phyloP scores from a whole-genome alignment of 768 basidiomycete species.

The Termitomyces bulborhizus region DNA sequence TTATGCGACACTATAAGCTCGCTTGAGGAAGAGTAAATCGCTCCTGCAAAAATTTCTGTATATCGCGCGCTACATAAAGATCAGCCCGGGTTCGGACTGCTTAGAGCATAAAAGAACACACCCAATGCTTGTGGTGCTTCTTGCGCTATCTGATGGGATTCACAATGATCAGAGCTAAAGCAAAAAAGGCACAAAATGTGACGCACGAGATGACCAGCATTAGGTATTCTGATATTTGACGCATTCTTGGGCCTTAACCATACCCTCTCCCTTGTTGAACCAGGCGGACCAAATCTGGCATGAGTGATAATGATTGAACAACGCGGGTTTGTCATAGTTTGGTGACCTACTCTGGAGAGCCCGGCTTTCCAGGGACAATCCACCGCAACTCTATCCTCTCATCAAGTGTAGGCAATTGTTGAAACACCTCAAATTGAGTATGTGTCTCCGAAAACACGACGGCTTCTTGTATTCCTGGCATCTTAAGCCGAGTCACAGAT shows the following conservation, averaged over 20 bases:
- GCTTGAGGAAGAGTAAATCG: conserved; percentile 4
- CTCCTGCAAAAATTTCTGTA: conserved; percentile 7
- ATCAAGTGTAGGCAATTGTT: conserved; percentile 37
- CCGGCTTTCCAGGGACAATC: conserved; percentile 44
- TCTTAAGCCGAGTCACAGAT: conserved; percentile 18
- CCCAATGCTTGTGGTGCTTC: conserved; percentile 31
- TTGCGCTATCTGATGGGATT: conserved; percentile 30
- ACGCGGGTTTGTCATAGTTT: too few species aligned
- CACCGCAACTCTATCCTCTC: conserved; percentile 45
- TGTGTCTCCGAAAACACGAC: conserved; percentile 5
- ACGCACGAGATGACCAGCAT: conserved; percentile 41
- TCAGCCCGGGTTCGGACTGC: not conserved
- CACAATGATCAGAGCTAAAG: not conserved
- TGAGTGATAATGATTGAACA: not conserved
- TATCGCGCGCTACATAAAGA: conserved; percentile 6
- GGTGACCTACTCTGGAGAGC: conserved; percentile 27
- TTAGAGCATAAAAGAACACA: conserved; percentile 4
- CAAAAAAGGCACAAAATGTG: not conserved
- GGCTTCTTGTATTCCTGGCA: too few species aligned
- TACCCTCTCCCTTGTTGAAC: conserved; percentile 29
- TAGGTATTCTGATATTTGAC: conserved; percentile 31
- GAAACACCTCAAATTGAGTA: conserved; percentile 35
- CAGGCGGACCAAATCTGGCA: conserved; percentile 26
- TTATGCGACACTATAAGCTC: conserved; percentile 7
- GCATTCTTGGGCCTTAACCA: conserved; percentile 38